These are phyloP conservation scores for Persicaria maculosa DNA, from an alignment of 148 eudicot species.

Conservation along the genomic window DNA sequence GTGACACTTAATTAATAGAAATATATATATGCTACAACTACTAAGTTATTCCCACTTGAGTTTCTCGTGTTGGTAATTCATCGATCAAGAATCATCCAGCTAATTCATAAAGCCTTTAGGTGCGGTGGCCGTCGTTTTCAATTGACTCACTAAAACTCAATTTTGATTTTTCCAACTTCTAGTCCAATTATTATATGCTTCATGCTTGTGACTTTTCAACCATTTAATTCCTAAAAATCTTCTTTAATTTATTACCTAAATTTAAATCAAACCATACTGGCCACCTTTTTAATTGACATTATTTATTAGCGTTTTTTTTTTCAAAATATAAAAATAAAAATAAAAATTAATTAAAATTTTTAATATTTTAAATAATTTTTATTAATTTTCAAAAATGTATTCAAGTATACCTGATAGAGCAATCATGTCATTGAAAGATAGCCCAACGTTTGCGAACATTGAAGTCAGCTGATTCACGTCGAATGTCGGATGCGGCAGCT, in stretches of 20 bases:
- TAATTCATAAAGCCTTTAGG: too few species aligned
- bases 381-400: too few species aligned
- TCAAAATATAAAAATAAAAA: too few species aligned
- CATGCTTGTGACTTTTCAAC: background rate
- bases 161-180: background rate
- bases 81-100: too few species aligned
- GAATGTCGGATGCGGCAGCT: conserved; percentile 41
- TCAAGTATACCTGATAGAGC: conserved; percentile 75
- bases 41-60: too few species aligned
- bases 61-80: too few species aligned
- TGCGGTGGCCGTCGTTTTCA: conserved; percentile 4
- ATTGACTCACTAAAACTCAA: background rate
- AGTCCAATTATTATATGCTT: background rate
- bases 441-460: conserved; percentile 47
- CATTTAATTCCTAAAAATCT: background rate
- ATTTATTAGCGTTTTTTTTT: too few species aligned
- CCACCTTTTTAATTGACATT: too few species aligned
- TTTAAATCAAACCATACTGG: too few species aligned
- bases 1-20: background rate
- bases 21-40: too few species aligned
- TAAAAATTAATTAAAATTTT: too few species aligned
- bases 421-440: conserved; percentile 45
- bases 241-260: background rate
- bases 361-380: too few species aligned
- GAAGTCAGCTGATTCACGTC: conserved; percentile 42